Evolutionary conservation across 305 asterid genomes (phyloP).

Genomic region (Plantago coronopus): DNA sequence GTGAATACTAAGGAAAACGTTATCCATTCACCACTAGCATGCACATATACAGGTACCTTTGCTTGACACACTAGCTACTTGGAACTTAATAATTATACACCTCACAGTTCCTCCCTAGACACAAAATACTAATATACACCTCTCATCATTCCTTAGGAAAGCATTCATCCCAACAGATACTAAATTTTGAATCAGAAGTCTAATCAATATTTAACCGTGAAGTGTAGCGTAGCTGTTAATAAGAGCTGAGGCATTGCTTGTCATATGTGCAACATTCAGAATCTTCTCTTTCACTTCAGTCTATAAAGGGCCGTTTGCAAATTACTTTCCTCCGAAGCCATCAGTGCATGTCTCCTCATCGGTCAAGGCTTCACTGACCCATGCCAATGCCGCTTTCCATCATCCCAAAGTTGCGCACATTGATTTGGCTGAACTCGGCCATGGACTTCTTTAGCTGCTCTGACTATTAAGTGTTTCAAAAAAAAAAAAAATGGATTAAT

Average conservation of each 20-base stretch:
- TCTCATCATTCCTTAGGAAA: too few species aligned
- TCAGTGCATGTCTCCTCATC: slow-evolving; percentile 72
- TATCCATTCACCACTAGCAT: too few species aligned
- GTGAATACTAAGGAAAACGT: too few species aligned
- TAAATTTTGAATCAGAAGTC: too few species aligned
- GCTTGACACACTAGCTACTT: too few species aligned
- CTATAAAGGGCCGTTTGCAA: slow-evolving; percentile 34
- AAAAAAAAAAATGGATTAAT: background rate
- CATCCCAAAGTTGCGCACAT: slow-evolving; percentile 27
- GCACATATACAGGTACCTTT: too few species aligned
- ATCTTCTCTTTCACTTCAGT: slow-evolving; percentile 35
- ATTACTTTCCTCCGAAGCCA: slow-evolving; percentile 47
- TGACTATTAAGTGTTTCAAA: background rate
- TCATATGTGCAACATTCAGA: slow-evolving; percentile 51
- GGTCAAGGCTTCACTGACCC: slow-evolving; percentile 80
- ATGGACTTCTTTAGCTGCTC: slow-evolving; percentile 33
- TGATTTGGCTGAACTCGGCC: slow-evolving; percentile 40
- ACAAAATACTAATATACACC: too few species aligned
- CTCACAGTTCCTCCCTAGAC: too few species aligned
- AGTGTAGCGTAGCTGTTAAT: slow-evolving; percentile 43
- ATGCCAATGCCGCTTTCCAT: slow-evolving; percentile 44
- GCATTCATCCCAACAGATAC: too few species aligned
- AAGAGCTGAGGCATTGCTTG: slow-evolving; percentile 66
- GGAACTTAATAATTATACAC: too few species aligned
- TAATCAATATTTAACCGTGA: slow-evolving; percentile 24